Evolutionary conservation across 768 basidiomycete species (phyloP), one percentile per base, ranked within the genome.

Genomic region (Russula brevipes): DNA sequence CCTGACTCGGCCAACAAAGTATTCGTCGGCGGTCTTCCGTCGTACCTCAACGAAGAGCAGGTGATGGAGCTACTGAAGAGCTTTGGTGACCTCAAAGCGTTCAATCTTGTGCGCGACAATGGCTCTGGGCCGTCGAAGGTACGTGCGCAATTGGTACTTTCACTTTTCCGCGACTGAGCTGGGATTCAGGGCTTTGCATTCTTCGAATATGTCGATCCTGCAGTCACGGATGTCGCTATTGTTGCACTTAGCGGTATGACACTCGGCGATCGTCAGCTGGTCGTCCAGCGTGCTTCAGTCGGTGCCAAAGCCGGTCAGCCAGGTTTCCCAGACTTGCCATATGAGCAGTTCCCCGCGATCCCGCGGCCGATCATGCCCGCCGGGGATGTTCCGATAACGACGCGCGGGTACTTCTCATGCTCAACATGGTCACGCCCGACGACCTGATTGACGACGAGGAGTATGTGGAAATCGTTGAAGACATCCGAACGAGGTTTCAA

Each of bases 1-100:
- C 94, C 94, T 19, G 97, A 99, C 74, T 94, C 94, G 31, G 89
- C 91, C 75, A 95, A 98, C 84, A 98, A 98, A 79, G 82, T 99
- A 57, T 99, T 98, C 71, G 89, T 99, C 64, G 97, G 97, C 47
- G 96, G 95, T 57, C 78, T 99, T 60, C 97, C 97, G 16, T 83
- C 90, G 24, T 98, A 98, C 74, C 84, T 99, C 53, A 95, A 92
- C 70, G 97, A 99, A 75, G 97, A 97, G 72, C 95, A 98, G 76
- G 97, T 98, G 63, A 93, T 96, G 86, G 97, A 99, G 73, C 74
- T 99, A 38, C 81, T 99, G 66, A 98, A 94, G 80, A 93, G 88
- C 72, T 99, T 99, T 71, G 97, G 97, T 61, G 97, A 98, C 65
- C 83, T 99, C 54, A 94, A 91, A 74, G 93, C 94, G 9, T 99